Evolutionary conservation across 805 yeast genomes (phyloP), one percentile per base, ranked within the genome.

Genomic region (Ogataea saltuana): DNA sequence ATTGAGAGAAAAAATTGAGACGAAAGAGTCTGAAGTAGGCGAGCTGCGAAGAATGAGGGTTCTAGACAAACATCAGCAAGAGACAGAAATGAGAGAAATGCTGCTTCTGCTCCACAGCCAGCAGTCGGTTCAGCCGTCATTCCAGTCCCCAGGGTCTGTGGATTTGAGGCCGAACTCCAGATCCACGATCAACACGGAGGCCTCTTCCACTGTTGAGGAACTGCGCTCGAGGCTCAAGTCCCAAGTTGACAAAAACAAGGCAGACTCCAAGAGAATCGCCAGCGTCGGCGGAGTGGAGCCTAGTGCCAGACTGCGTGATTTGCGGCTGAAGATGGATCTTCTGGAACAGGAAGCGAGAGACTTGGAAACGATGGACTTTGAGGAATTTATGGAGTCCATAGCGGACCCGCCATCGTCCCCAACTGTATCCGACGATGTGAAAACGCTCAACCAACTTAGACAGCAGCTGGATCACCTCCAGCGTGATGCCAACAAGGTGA

Each of bases 261-360:
- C 74, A 2, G 81, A 75, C 48, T 55, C 59, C 18, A 53, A 52
- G 37, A 45, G 57, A 30, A 51, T 74, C 68, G 66, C 80, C 10
- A 46, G 42, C 8, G 79, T 37, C 58, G 70, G 74, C 21, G 75
- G 73, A 22, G 76, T 82, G 20, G 95, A 87, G 59, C 95, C 96
- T 3, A 84, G 85, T 54, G 76, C 85, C 3, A 71, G 91, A 50
- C 66, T 89, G 39, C 74, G 93, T 47, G 82, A 79, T 33, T 70
- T 90, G 54, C 72, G 96, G 42, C 87, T 83, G 54, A 77, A 83
- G 59, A 88, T 88, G 96, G 95, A 86, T 46, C 83, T 79, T 49
- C 72, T 90, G 41, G 96, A 87, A 59, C 76, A 78, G 36, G 86
- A 87, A 68, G 97, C 97, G 0, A 70, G 95, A 47, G 86, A 85